Evolutionary conservation across 179 eudicot species (phyloP).

Genomic region (Actinidia arguta): DNA sequence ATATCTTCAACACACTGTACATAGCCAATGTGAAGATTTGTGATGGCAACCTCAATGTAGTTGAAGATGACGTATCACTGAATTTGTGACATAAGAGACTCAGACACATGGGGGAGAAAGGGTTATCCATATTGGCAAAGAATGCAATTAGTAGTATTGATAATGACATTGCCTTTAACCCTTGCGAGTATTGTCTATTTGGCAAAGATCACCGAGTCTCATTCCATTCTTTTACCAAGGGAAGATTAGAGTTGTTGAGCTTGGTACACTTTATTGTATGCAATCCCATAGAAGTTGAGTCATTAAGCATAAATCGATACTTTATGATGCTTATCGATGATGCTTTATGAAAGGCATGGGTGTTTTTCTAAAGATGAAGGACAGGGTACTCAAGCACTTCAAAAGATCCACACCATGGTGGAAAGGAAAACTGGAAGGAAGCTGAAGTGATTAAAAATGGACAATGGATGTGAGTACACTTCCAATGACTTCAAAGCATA

Average conservation of each 20-base stretch:
- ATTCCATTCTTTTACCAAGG: neutral
- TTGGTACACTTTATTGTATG: neutral
- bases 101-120: conserved; percentile 5
- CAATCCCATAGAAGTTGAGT: no score
- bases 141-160: neutral
- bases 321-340: no score
- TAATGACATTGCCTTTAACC: neutral
- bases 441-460: neutral
- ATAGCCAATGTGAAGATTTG: conserved; percentile 6
- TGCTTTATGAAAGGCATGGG: no score
- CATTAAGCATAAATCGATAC: no score
- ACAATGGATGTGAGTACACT: neutral
- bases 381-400: neutral
- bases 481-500: neutral
- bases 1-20: neutral
- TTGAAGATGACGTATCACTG: conserved; percentile 15
- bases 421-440: neutral
- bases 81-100: conserved; percentile 15
- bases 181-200: neutral
- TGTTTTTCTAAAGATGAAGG: no score
- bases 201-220: neutral
- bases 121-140: neutral
- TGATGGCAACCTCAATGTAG: neutral
- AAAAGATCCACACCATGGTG: neutral
- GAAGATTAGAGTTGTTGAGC: neutral